Conservation (phyloP, 2,329 filamentous ascomycete species). For the Lomentospora prolificans region DNA sequence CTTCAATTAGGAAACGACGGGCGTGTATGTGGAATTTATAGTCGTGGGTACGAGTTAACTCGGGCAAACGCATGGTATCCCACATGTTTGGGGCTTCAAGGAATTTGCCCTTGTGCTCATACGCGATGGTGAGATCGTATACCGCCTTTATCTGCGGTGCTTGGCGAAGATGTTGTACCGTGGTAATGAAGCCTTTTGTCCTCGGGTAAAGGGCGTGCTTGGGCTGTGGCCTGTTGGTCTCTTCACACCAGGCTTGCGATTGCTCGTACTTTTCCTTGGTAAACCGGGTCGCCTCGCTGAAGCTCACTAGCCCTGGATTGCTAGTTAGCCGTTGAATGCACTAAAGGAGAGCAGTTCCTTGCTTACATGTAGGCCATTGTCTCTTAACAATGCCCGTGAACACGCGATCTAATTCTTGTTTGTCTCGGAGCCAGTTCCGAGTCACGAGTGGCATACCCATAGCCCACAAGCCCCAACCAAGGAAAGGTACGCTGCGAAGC, state of each 20-base stretch:
- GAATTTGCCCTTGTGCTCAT: constrained; percentile 33
- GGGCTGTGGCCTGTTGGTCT: constrained; percentile 38
- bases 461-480: constrained; percentile 55
- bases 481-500: constrained; percentile 47
- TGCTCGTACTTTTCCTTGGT: constrained; percentile 42
- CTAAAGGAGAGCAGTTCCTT: background rate
- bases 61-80: constrained; percentile 35
- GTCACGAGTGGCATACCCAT: constrained; percentile 57
- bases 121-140: constrained; percentile 46
- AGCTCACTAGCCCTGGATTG: constrained; percentile 49
- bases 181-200: constrained; percentile 51
- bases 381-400: constrained; percentile 42
- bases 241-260: constrained; percentile 41
- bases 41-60: constrained; percentile 26
- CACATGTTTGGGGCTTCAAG: constrained; percentile 40
- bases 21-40: constrained; percentile 42
- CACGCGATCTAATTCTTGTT: constrained; percentile 44
- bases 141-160: constrained; percentile 42
- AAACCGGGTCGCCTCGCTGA: constrained; percentile 53
- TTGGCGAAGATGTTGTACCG: constrained; percentile 43
- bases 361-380: constrained; percentile 48
- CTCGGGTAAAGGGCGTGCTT: constrained; percentile 50
- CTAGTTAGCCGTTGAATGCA: background rate
- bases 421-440: constrained; percentile 48
- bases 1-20: constrained; percentile 35